These are phyloP conservation scores for Xylariaceae sp. DNA, from an alignment of 2,329 filamentous ascomycete species.

Conservation along the genomic window DNA sequence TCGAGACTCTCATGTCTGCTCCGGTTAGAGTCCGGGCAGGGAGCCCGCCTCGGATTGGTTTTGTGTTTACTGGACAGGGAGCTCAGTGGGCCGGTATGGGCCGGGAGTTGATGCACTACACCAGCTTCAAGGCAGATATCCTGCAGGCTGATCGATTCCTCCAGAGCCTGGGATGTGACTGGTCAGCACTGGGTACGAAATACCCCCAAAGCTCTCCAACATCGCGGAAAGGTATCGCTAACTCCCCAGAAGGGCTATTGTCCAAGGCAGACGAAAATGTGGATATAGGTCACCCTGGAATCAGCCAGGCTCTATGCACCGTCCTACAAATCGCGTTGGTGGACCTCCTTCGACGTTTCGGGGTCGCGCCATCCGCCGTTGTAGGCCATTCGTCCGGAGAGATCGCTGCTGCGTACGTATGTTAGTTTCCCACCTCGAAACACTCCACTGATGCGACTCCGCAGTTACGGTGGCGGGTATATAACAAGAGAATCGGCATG, in stretches of 20 bases:
- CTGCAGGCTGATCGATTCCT: background rate
- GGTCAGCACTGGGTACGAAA: background rate
- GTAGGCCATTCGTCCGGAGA: conserved; percentile 8
- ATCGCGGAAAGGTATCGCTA: no score
- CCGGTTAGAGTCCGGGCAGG: background rate
- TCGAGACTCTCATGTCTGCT: background rate
- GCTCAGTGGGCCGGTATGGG: conserved; percentile 41
- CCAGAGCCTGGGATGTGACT: background rate
- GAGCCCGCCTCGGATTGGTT: conserved; percentile 2
- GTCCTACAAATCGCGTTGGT: conserved; percentile 5
- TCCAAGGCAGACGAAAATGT: no score
- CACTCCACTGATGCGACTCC: no score
- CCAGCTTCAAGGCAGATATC: background rate
- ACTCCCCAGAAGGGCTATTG: no score
- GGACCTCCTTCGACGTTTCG: background rate
- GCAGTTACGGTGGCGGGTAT: no score
- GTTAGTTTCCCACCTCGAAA: no score
- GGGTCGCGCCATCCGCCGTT: conserved; percentile 1
- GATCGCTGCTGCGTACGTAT: conserved; percentile 19
- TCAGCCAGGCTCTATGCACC: background rate
- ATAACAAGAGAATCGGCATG: conserved; percentile 1
- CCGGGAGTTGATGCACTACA: conserved; percentile 17
- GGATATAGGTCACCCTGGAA: no score
- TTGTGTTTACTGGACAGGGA: conserved; percentile 41
- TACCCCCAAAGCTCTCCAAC: no score